Percentiles rank a stretch among this genome's conserved stretches.
Conservation (phyloP, 2,329 filamentous ascomycete genomes). For the Apiospora sp. region DNA sequence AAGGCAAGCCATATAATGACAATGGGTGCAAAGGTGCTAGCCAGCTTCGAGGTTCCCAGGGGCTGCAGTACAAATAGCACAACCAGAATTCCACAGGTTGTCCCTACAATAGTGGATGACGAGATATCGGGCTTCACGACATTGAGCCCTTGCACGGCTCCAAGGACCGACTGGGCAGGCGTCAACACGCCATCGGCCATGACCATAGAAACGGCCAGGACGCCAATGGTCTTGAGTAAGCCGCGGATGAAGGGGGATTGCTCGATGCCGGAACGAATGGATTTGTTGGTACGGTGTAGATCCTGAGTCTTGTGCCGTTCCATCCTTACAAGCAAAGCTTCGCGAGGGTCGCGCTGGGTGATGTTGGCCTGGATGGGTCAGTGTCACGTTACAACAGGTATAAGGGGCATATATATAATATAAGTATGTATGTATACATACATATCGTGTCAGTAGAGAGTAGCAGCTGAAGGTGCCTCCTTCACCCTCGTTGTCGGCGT, state of each 20-base stretch:
- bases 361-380: slow-evolving; percentile 59
- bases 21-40: slow-evolving; percentile 69
- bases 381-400: background rate
- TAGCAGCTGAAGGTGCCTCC: slow-evolving; percentile 75
- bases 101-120: slow-evolving; percentile 66
- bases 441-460: slow-evolving; percentile 67
- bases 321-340: slow-evolving; percentile 63
- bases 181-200: slow-evolving; percentile 73
- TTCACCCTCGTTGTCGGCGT: slow-evolving; percentile 75
- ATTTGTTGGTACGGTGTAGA: slow-evolving; percentile 58
- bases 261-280: slow-evolving; percentile 65
- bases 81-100: slow-evolving; percentile 70
- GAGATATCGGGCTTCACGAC: slow-evolving; percentile 66
- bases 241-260: slow-evolving; percentile 58
- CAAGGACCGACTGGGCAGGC: slow-evolving; percentile 74
- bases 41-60: slow-evolving; percentile 68
- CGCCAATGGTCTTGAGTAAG: slow-evolving; percentile 67
- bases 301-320: slow-evolving; percentile 66
- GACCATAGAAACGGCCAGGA: slow-evolving; percentile 73
- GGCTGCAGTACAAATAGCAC: slow-evolving; percentile 71
- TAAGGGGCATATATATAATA: background rate
- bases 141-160: slow-evolving; percentile 70
- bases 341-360: slow-evolving; percentile 64
- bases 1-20: slow-evolving; percentile 73
- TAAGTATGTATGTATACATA: slow-evolving; percentile 37